Base-by-base conservation (phyloP, 164 flowering plant genomes). In the Kalanchoe fedtschenkoi region DNA sequence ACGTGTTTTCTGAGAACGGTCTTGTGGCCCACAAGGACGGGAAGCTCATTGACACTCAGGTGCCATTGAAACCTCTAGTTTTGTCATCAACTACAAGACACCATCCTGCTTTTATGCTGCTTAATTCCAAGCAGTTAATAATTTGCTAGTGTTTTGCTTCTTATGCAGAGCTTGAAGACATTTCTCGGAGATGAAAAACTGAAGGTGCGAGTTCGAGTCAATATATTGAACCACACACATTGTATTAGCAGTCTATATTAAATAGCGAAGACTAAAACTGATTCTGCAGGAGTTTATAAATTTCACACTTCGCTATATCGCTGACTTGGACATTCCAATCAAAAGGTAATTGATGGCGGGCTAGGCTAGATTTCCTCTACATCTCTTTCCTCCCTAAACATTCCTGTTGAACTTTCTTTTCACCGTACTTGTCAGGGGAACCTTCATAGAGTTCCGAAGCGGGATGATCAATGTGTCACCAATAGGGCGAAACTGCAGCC, bases 401-500 rank as follows among this genome's bases (percentile, higher is more conserved):
- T 22, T 10, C 24, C 13, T 22, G 26, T 26, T 9, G 26, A 26
- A 8, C 8, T 19, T n/a, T 42, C 14, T 42, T 14, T 21, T 29
- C 5, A 32, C 17, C 19, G 0, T 2, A 21, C 34, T 65, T 10
- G 68, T 11, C 43, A 95, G 99, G 83, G 96, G 99, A 66, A 95
- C 99, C 42, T 95, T 95, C 64, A 87, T 91, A 59, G 99, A 95
- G 74, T 95, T 91, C 69, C 82, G 99, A 71, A 88, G 80, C 80
- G 99, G 99, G 57, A 95, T 95, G 99, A 66, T 95, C 62, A 95
- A 95, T 69, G 93, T 95, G 46, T 90, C 96, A 63, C 97, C 99
- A 64, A 95, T 95, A 68, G 99, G 99, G 57, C 73, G 96, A 68
- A 95, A 95, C 78, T 95, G 99, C 72, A 91, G 97, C 74, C 99